These are phyloP conservation scores for Tolypocladium album DNA, from an alignment of 2,329 filamentous ascomycete species.

Conservation along the genomic window DNA sequence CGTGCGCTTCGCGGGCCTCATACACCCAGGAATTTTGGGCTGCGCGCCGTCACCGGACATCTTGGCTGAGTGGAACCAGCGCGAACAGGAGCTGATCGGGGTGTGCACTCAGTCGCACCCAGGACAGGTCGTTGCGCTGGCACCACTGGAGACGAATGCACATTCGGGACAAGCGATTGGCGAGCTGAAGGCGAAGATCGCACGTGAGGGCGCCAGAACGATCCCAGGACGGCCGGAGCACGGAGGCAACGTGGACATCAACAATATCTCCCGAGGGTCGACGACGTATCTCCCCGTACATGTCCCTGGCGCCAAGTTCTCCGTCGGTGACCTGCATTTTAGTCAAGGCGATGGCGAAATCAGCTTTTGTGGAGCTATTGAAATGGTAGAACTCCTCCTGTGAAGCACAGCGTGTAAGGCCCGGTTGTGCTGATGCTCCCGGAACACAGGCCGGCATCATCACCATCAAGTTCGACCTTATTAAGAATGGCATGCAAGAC, in stretches of 20 bases:
- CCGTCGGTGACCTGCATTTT: constrained; percentile 81
- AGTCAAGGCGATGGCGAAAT: constrained; percentile 81
- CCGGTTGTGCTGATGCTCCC: neutral
- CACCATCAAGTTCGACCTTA: constrained; percentile 79
- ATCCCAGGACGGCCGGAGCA: constrained; percentile 79
- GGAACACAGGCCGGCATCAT: constrained; percentile 56
- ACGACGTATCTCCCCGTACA: constrained; percentile 86
- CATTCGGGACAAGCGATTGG: constrained; percentile 59
- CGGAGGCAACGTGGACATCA: constrained; percentile 87
- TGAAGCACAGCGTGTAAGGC: neutral
- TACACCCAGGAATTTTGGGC: constrained; percentile 85
- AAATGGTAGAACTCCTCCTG: constrained; percentile 47
- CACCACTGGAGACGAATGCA: constrained; percentile 59
- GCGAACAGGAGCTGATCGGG: constrained; percentile 70
- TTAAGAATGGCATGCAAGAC: constrained; percentile 68
- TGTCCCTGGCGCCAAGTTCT: constrained; percentile 78
- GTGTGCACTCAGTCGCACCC: constrained; percentile 42
- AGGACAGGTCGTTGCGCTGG: constrained; percentile 63
- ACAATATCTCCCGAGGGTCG: constrained; percentile 67
- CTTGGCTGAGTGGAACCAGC: constrained; percentile 71
- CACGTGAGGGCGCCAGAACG: constrained; percentile 69
- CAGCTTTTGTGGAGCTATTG: constrained; percentile 79
- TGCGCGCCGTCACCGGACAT: constrained; percentile 75
- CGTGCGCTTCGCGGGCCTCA: constrained; percentile 79
- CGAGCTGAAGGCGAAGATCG: constrained; percentile 54